Percentiles rank a stretch among this genome's conserved stretches.
phyloP scores from a whole-genome alignment of 2,329 filamentous ascomycete species.

The Cercospora sesami region DNA sequence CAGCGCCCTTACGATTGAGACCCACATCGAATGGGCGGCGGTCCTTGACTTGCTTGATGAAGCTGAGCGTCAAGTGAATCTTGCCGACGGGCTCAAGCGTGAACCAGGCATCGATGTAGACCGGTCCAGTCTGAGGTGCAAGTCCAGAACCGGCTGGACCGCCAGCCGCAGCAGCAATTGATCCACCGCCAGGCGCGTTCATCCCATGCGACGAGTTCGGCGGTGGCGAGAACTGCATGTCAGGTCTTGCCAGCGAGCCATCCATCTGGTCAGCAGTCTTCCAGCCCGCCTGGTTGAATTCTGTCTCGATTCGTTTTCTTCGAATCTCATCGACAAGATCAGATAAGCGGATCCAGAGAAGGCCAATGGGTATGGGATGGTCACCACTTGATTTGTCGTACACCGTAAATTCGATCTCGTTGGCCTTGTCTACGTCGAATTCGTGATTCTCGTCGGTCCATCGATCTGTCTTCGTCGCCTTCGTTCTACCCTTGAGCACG shows the following conservation, averaged over 20 bases:
- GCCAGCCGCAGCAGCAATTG: constrained; percentile 43
- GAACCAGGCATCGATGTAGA: constrained; percentile 89
- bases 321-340: constrained; percentile 98
- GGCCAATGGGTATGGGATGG: constrained; percentile 85
- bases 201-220: constrained; percentile 42
- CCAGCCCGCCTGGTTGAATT: constrained; percentile 93
- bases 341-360: constrained; percentile 95
- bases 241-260: constrained; percentile 56
- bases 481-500: constrained; percentile 82
- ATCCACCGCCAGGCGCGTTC: constrained; percentile 35
- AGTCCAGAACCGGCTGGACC: constrained; percentile 43
- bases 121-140: constrained; percentile 54
- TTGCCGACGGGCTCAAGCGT: constrained; percentile 91
- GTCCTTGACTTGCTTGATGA: constrained; percentile 86
- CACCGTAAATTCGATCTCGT: constrained; percentile 95
- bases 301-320: constrained; percentile 93
- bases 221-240: constrained; percentile 56
- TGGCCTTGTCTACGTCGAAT: constrained; percentile 95
- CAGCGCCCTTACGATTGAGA: constrained; percentile 89
- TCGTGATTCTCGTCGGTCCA: constrained; percentile 92
- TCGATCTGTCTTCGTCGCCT: constrained; percentile 77
- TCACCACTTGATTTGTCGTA: constrained; percentile 86
- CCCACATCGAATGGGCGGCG: constrained; percentile 81
- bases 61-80: constrained; percentile 87
- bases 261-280: constrained; percentile 96